Conservation (phyloP, 2,329 filamentous ascomycete species). For the Taxawa tesnikishii region DNA sequence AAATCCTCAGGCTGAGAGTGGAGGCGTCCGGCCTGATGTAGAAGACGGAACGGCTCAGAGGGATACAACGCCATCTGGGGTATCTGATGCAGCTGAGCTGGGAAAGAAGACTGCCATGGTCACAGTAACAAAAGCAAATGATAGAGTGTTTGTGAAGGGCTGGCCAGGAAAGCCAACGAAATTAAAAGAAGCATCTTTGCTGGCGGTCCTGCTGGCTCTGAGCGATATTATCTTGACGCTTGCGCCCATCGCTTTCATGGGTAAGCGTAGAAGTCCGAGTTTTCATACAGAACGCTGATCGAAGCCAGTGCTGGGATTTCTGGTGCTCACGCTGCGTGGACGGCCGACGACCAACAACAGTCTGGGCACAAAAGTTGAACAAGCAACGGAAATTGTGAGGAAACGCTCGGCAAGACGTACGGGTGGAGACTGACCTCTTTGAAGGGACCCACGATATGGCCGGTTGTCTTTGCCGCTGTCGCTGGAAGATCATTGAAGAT, state of each 20-base stretch:
- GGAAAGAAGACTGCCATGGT: background rate
- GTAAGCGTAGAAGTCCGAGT: too few relatives aligned
- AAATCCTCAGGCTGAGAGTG: too few relatives aligned
- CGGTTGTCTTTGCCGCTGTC: slow-evolving; percentile 24
- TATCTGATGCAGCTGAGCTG: too few relatives aligned
- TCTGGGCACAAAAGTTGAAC: slow-evolving; percentile 17
- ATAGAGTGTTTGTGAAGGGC: background rate
- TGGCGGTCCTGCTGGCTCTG: background rate
- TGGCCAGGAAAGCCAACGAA: slow-evolving; percentile 7
- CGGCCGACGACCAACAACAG: slow-evolving; percentile 13
- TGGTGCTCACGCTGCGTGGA: slow-evolving; percentile 14
- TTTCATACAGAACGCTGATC: background rate
- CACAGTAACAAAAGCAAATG: background rate
- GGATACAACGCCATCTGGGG: too few relatives aligned
- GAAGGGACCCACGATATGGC: slow-evolving; percentile 21
- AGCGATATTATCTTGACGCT: slow-evolving; percentile 18
- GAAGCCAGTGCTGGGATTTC: slow-evolving; percentile 16
- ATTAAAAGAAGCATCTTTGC: slow-evolving; percentile 1
- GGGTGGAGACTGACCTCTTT: background rate
- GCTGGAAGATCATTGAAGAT: slow-evolving; percentile 22
- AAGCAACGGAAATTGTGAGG: slow-evolving; percentile 16
- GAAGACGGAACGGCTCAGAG: too few relatives aligned
- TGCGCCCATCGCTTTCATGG: slow-evolving; percentile 21
- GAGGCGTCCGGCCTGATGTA: too few relatives aligned
- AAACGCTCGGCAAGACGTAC: background rate